Percentiles rank a stretch among this genome's conserved stretches.
Conservation (phyloP, 2,329 filamentous ascomycete genomes). For the Plenodomus lindquistii region DNA sequence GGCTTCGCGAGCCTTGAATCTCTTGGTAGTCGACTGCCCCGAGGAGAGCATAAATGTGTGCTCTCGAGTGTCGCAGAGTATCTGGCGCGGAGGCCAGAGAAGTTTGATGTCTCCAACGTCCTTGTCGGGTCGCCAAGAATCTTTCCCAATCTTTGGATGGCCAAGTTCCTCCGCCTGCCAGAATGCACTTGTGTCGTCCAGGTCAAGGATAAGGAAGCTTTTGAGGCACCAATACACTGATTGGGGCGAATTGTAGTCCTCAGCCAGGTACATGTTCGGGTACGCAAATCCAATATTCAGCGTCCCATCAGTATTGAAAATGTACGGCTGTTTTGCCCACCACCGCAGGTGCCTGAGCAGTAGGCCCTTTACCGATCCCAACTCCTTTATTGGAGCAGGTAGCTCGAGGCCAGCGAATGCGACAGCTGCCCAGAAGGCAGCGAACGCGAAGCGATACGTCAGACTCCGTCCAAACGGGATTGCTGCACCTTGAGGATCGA, state of each 20-base stretch:
- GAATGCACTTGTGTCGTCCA: too few relatives aligned
- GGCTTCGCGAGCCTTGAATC: conserved; percentile 19
- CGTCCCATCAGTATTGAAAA: conserved; percentile 53
- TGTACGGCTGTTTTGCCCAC: conserved; percentile 47
- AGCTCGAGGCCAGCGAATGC: conserved; percentile 46
- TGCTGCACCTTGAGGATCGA: conserved; percentile 48
- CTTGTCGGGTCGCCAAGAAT: too few relatives aligned
- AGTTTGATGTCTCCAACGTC: too few relatives aligned
- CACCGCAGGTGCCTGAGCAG: conserved; percentile 53
- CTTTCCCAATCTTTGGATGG: too few relatives aligned
- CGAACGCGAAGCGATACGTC: conserved; percentile 54
- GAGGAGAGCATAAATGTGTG: conserved; percentile 20
- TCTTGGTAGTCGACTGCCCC: conserved; percentile 13
- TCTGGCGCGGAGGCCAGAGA: conserved; percentile 42
- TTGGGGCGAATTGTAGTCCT: conserved; percentile 60
- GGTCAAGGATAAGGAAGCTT: conserved; percentile 41
- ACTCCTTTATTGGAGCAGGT: conserved; percentile 11
- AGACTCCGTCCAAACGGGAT: conserved; percentile 55
- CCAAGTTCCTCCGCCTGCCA: too few relatives aligned
- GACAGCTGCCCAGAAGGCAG: conserved; percentile 50
- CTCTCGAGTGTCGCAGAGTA: conserved; percentile 43
- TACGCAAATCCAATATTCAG: conserved; percentile 50
- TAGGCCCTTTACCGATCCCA: conserved; percentile 50
- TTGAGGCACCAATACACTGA: conserved; percentile 58
- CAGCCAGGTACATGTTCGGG: conserved; percentile 56